These are phyloP conservation scores for Penicillium palitans DNA, from an alignment of 2,329 filamentous ascomycete genomes.

Conservation along the genomic window DNA sequence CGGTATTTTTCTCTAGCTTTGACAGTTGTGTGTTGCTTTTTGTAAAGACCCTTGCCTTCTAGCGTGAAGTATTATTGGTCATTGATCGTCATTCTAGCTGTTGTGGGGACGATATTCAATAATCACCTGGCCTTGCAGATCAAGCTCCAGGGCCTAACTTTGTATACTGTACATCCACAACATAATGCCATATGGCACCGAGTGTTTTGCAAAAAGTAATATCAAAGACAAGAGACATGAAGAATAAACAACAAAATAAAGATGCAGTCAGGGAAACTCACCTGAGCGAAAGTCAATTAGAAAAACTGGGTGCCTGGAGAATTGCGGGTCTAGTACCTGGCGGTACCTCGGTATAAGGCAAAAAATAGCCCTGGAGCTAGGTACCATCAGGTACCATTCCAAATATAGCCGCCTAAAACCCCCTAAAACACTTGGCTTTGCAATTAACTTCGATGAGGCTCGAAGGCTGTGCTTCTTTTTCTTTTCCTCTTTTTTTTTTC, in stretches of 20 bases:
- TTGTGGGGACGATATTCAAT: not conserved
- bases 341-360: not conserved
- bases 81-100: not conserved
- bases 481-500: not conserved
- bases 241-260: no score
- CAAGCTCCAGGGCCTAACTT: not conserved
- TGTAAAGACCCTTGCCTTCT: not conserved
- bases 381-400: slow-evolving; percentile 8
- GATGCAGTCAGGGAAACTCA: not conserved
- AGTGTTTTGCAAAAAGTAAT: no score
- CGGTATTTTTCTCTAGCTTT: not conserved
- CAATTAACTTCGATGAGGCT: slow-evolving; percentile 11
- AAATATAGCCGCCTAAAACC: slow-evolving; percentile 9
- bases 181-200: not conserved
- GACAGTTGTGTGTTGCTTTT: not conserved
- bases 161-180: no score
- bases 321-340: not conserved
- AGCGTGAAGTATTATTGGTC: not conserved
- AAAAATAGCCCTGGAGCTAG: not conserved
- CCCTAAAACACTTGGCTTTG: slow-evolving; percentile 23
- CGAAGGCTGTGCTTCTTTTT: slow-evolving; percentile 3
- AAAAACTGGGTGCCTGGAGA: not conserved
- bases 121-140: not conserved
- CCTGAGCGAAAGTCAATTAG: not conserved
- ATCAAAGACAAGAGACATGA: no score